Evolutionary conservation across 1,139 yeast genomes (phyloP).

Genomic region (Pichia sp.): DNA sequence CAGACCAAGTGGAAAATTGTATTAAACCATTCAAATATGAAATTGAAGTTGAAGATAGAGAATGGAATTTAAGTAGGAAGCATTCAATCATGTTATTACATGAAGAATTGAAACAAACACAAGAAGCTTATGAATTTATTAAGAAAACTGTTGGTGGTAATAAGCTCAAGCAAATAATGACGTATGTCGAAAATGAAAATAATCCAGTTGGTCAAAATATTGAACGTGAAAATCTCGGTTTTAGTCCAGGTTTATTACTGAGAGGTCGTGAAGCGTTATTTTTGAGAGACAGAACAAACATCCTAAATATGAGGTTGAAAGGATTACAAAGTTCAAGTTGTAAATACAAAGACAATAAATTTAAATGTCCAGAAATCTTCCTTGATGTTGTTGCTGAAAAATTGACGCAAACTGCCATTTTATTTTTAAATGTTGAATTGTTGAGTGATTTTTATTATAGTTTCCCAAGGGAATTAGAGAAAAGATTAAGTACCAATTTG

Average conservation of each 20-base stretch:
- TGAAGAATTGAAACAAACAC: conserved; percentile 84
- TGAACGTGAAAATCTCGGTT: conserved; percentile 33
- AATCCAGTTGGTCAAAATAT: conserved; percentile 41
- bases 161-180: conserved; percentile 75
- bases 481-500: conserved; percentile 57
- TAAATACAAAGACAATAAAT: conserved; percentile 71
- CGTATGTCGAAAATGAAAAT: conserved; percentile 54
- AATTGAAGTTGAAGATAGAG: conserved; percentile 91
- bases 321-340: conserved; percentile 75
- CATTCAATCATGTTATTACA: conserved; percentile 67
- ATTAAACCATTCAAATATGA: conserved; percentile 97
- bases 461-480: conserved; percentile 90
- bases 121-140: conserved; percentile 53
- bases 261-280: conserved; percentile 85
- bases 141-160: conserved; percentile 74
- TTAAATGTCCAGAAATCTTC: conserved; percentile 90
- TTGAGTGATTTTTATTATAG: conserved; percentile 92
- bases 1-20: conserved; percentile 97
- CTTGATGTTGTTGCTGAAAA: conserved; percentile 90
- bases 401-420: conserved; percentile 84
- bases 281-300: conserved; percentile 64
- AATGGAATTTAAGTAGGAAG: conserved; percentile 80
- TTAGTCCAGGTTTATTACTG: conserved; percentile 47
- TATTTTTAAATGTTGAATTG: conserved; percentile 88
- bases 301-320: conserved; percentile 68